Percentiles rank a stretch among this genome's conserved stretches.
phyloP scores from a whole-genome alignment of 345 rosid species.

The Combretum micranthum region DNA sequence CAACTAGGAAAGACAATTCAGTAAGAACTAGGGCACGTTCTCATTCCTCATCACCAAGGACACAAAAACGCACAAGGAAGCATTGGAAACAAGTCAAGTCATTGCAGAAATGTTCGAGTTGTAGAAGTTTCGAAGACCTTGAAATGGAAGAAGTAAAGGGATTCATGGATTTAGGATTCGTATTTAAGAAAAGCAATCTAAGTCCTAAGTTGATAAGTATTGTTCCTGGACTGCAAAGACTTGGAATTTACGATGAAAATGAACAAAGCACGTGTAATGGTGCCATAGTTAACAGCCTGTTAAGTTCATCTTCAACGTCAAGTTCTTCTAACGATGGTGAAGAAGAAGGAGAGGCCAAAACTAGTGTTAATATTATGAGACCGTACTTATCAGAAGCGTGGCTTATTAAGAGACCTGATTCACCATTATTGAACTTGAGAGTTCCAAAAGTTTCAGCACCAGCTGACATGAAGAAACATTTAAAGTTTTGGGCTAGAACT shows the following conservation, averaged over 20 bases:
- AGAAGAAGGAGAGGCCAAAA: conserved; percentile 16
- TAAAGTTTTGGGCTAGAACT: conserved; percentile 54
- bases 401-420: conserved; percentile 49
- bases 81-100: not conserved
- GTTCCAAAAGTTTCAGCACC: conserved; percentile 27
- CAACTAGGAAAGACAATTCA: conserved; percentile 17
- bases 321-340: not conserved
- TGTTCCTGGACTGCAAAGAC: conserved; percentile 52
- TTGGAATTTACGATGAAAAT: conserved; percentile 2
- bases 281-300: not conserved
- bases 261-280: not conserved
- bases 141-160: conserved; percentile 71
- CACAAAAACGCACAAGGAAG: conserved; percentile 13
- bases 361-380: conserved; percentile 17
- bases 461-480: conserved; percentile 49
- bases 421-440: conserved; percentile 37
- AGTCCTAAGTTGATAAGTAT: conserved; percentile 40
- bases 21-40: conserved; percentile 21
- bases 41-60: conserved; percentile 28
- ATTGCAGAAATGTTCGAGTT: conserved; percentile 31
- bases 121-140: conserved; percentile 35
- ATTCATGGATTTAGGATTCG: conserved; percentile 60
- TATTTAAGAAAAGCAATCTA: conserved; percentile 39
- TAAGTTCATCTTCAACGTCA: too few species aligned
- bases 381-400: conserved; percentile 72